A percentile compares a stretch with the other conserved stretches of the same genome.
phyloP scores from a whole-genome alignment of 1,139 yeast genomes.

The Candida pseudoviswanathii region DNA sequence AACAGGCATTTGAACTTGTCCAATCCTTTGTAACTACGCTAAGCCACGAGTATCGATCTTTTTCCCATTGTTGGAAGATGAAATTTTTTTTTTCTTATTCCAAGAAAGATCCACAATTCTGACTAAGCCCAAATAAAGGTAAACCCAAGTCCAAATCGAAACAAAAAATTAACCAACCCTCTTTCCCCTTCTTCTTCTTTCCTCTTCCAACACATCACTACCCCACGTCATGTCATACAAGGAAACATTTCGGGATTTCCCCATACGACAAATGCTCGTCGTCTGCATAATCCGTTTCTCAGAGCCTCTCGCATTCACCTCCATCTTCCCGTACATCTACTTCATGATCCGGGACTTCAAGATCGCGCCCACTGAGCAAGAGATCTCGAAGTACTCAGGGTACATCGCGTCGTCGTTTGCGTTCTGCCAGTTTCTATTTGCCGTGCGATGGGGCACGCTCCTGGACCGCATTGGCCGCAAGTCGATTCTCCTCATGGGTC shows the following conservation, averaged over 20 bases:
- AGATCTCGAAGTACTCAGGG: constrained; percentile 59
- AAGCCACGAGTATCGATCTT: too few relatives aligned
- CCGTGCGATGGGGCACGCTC: constrained; percentile 60
- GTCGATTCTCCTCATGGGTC: constrained; percentile 52
- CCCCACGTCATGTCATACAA: neutral
- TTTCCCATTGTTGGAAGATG: too few relatives aligned
- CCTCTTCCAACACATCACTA: too few relatives aligned
- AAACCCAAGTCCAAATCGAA: too few relatives aligned
- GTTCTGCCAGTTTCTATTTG: constrained; percentile 53
- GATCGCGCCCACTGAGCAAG: constrained; percentile 51
- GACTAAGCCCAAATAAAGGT: too few relatives aligned
- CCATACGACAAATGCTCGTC: constrained; percentile 51
- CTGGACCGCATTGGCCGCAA: constrained; percentile 63
- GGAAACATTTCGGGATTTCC: constrained; percentile 43
- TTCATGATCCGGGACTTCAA: constrained; percentile 64
- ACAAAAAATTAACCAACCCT: too few relatives aligned
- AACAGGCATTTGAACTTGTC: too few relatives aligned
- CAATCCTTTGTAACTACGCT: too few relatives aligned
- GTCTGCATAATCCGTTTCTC: constrained; percentile 51
- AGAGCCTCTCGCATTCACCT: constrained; percentile 67
- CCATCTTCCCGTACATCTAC: constrained; percentile 64
- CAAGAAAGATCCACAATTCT: too few relatives aligned
- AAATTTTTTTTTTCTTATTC: too few relatives aligned
- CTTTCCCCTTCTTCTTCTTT: too few relatives aligned
- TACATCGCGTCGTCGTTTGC: constrained; percentile 61